Conservation (phyloP, 495 filamentous ascomycete genomes). For the Lasiosphaeria ovina region DNA sequence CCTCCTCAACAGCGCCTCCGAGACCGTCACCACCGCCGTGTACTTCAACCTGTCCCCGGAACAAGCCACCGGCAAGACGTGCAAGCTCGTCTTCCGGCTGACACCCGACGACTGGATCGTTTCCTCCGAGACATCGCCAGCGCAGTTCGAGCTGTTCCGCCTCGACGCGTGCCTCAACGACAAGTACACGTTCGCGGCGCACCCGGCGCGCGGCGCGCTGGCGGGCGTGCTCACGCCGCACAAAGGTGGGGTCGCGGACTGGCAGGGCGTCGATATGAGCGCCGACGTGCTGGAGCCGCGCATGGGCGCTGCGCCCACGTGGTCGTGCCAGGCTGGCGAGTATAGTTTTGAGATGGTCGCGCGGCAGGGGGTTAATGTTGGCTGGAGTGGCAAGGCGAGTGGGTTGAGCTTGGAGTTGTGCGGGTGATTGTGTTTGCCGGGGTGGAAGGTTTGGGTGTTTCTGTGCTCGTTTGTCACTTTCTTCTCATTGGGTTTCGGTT, state of each 20-base stretch:
- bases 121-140: not conserved
- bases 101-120: not conserved
- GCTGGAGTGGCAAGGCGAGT: not conserved
- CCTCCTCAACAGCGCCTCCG: not conserved
- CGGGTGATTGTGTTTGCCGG: not conserved
- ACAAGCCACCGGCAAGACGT: not conserved
- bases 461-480: too few relatives aligned
- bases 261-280: not conserved
- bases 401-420: not conserved
- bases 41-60: not conserved
- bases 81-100: not conserved
- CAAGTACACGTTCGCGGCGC: not conserved
- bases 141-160: not conserved
- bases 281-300: not conserved
- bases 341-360: constrained; percentile 1
- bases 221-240: not conserved
- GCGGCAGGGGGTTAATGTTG: not conserved
- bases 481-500: too few relatives aligned
- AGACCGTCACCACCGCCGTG: not conserved
- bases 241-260: not conserved
- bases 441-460: too few relatives aligned
- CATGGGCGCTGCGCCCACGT: not conserved
- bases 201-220: not conserved
- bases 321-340: not conserved
- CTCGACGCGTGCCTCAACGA: not conserved